Base-by-base conservation (phyloP, 2,329 filamentous ascomycete genomes). In the Thermoascus crustaceus region DNA sequence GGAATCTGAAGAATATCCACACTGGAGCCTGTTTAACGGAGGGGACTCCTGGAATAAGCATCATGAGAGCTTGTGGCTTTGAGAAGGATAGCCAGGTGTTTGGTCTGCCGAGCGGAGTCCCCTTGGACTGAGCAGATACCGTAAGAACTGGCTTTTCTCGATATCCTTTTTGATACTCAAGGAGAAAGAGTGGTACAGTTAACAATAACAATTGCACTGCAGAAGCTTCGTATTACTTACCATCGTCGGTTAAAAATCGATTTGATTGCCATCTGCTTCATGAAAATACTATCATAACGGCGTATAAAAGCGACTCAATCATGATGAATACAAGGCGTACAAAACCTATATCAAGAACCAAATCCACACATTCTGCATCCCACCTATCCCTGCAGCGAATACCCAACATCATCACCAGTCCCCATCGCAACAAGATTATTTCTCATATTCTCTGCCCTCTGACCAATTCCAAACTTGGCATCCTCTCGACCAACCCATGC, bases 51-150 rank as follows among this genome's bases (percentile, higher is more conserved):
- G 46, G 48, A 3, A 42, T 56, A 11, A 41, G 40, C 17, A n/a
- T n/a, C n/a, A n/a, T n/a, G n/a, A n/a, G n/a, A n/a, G 37, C 40
- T 9, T 69, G 66, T 48, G 55, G 61, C 19, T 55, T 54, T 34
- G 53, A 58, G 39, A 45, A 47, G 17, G 63, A 70, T 41, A 60
- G 50, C 30, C 69, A 72, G 49, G 68, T 71, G 7, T 54, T 71
- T 44, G 66, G 56, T 8, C 47, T 71, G 23, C 68, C 68, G 0
- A 59, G 62, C 43, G 68, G 69, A 24, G 48, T 54, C 16, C 35
- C 18, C 16, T 7, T 29, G 10, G 7, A 29, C n/a, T 2, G 13
- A 18, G 13, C 18, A 18, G 26, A 29, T 16, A 18, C n/a, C n/a
- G n/a, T n/a, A n/a, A n/a, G n/a, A n/a, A n/a, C n/a, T n/a, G n/a